These are phyloP conservation scores for Pezicula carpinea DNA, from an alignment of 2,329 filamentous ascomycete species.

Conservation along the genomic window DNA sequence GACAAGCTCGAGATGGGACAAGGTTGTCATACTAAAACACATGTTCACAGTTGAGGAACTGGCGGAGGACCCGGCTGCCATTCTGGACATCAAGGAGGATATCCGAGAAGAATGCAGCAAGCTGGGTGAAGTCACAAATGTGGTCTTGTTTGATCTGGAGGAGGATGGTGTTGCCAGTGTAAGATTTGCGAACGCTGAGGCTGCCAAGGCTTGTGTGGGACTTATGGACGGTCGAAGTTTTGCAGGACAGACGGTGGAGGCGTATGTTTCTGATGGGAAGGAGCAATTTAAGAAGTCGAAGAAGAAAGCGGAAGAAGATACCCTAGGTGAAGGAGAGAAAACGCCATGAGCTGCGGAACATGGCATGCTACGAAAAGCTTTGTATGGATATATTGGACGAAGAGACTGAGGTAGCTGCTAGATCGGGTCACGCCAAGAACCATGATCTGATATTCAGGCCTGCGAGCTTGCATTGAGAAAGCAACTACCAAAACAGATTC, in stretches of 20 bases:
- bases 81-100: constrained; percentile 92
- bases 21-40: constrained; percentile 80
- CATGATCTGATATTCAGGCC: too few species aligned
- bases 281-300: constrained; percentile 71
- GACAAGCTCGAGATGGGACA: constrained; percentile 60
- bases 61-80: constrained; percentile 74
- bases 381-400: too few species aligned
- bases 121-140: constrained; percentile 82
- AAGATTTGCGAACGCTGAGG: constrained; percentile 67
- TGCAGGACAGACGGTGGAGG: constrained; percentile 65
- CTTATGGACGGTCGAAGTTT: constrained; percentile 80
- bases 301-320: constrained; percentile 37
- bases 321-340: background rate
- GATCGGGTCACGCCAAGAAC: too few species aligned
- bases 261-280: constrained; percentile 64
- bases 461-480: too few species aligned
- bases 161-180: constrained; percentile 80
- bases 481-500: too few species aligned
- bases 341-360: background rate
- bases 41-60: constrained; percentile 90
- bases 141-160: constrained; percentile 86
- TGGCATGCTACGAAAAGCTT: too few species aligned
- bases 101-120: constrained; percentile 86
- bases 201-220: constrained; percentile 67
- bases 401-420: too few species aligned